phyloP scores from a whole-genome alignment of 345 rosid genomes.

The Limnanthes douglasii region DNA sequence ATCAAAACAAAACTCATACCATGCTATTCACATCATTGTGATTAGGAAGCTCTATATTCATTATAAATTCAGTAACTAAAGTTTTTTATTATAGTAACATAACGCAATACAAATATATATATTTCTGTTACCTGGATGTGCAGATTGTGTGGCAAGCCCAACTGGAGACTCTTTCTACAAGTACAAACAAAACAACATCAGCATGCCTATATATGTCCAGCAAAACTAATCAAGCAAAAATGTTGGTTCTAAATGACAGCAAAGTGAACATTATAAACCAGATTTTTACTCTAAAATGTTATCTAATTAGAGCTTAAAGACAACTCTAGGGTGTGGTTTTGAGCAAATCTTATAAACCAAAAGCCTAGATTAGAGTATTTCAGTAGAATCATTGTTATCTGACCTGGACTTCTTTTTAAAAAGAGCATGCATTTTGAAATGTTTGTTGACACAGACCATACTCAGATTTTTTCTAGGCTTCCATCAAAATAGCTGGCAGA shows the following conservation, averaged over 20 bases:
- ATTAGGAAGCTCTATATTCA: too few relatives aligned
- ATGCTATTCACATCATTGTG: too few relatives aligned
- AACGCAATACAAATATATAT: not conserved
- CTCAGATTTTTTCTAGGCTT: too few relatives aligned
- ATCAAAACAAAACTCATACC: too few relatives aligned
- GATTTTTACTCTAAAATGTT: not conserved
- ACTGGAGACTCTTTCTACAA: constrained; percentile 71
- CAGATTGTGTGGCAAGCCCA: constrained; percentile 61
- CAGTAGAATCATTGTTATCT: too few relatives aligned
- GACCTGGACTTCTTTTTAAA: too few relatives aligned
- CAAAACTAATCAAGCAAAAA: not conserved
- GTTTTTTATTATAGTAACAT: not conserved
- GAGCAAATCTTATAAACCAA: too few relatives aligned
- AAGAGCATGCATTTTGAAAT: too few relatives aligned
- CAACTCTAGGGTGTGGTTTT: not conserved
- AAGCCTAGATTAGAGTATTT: too few relatives aligned
- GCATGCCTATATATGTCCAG: not conserved
- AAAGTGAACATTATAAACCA: not conserved
- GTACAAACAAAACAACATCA: not conserved
- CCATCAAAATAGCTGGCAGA: too few relatives aligned
- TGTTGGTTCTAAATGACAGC: not conserved
- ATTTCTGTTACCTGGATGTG: constrained; percentile 64
- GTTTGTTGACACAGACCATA: too few relatives aligned
- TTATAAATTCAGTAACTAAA: too few relatives aligned
- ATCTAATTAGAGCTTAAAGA: not conserved